A percentile compares a stretch with the other conserved stretches of the same genome.
These are phyloP conservation scores for Termitomyces sp. DNA, from an alignment of 768 basidiomycete genomes.

Conservation along the genomic window DNA sequence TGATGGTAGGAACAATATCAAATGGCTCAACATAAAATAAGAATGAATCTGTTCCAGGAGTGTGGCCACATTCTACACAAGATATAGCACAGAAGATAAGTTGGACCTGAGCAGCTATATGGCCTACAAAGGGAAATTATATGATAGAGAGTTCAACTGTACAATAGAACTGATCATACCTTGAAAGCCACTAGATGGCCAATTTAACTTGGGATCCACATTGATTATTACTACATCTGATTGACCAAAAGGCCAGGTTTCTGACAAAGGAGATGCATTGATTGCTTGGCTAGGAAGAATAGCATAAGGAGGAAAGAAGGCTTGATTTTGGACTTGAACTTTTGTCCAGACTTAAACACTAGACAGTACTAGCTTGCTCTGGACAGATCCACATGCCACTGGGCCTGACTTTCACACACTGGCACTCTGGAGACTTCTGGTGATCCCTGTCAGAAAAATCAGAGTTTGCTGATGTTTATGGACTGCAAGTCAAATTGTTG, in stretches of 20 bases:
- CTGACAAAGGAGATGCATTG: constrained; percentile 4
- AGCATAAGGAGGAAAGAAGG: constrained; percentile 2
- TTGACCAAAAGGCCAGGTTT: constrained; percentile 2
- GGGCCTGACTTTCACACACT: too few relatives aligned
- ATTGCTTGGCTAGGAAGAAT: constrained; percentile 4
- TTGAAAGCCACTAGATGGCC: constrained; percentile 9
- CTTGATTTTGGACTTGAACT: constrained; percentile 1
- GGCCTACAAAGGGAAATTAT: constrained; percentile 3
- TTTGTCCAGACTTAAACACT: constrained; percentile 13
- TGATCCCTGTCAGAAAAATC: too few relatives aligned
- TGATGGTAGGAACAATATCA: constrained; percentile 3
- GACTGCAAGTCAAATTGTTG: too few relatives aligned
- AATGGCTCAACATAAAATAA: constrained; percentile 15
- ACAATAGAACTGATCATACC: too few relatives aligned
- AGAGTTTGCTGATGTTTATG: too few relatives aligned
- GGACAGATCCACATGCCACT: too few relatives aligned
- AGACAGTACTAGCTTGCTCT: too few relatives aligned
- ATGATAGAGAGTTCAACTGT: too few relatives aligned
- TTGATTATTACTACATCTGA: constrained; percentile 10
- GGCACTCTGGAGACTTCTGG: too few relatives aligned
- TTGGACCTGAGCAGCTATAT: constrained; percentile 7
- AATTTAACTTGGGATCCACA: not conserved
- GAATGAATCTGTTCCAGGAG: too few relatives aligned
- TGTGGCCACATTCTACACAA: too few relatives aligned
- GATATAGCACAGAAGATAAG: constrained; percentile 10